Conservation (phyloP, 352 stramenopile species). For the Globisporangium orthogonon region DNA sequence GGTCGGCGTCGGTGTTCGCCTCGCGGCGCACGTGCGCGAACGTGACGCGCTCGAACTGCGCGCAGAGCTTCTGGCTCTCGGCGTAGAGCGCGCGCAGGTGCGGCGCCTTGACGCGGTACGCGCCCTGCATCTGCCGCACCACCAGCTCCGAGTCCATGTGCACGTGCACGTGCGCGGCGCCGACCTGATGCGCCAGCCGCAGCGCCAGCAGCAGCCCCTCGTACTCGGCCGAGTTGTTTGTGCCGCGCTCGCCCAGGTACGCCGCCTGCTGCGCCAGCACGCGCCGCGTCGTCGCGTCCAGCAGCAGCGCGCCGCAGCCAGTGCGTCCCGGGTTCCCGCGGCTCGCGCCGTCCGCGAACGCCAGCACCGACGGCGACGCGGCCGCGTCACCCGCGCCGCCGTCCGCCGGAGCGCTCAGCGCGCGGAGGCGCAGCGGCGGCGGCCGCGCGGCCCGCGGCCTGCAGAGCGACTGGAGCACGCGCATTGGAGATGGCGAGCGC, state of each 20-base stretch:
- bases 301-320: constrained; percentile 54
- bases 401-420: background rate
- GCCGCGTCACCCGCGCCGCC: constrained; percentile 4
- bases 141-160: constrained; percentile 81
- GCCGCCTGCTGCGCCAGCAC: constrained; percentile 34
- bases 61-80: constrained; percentile 30
- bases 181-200: constrained; percentile 34
- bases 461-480: no score
- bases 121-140: constrained; percentile 65
- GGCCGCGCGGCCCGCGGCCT: no score
- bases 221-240: constrained; percentile 76
- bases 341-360: constrained; percentile 61
- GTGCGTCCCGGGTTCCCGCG: constrained; percentile 63
- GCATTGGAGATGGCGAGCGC: no score
- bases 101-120: constrained; percentile 63
- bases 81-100: constrained; percentile 40
- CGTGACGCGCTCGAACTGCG: constrained; percentile 23
- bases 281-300: constrained; percentile 26
- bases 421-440: background rate
- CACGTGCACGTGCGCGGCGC: constrained; percentile 31
- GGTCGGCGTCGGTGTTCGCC: constrained; percentile 47
- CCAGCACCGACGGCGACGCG: constrained; percentile 14
- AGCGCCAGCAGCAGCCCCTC: constrained; percentile 55
- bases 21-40: constrained; percentile 49
- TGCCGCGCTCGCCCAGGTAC: constrained; percentile 56